These are phyloP conservation scores for Furculomyces boomerangus DNA, from an alignment of 371 early-diverging fungal species.

Conservation along the genomic window DNA sequence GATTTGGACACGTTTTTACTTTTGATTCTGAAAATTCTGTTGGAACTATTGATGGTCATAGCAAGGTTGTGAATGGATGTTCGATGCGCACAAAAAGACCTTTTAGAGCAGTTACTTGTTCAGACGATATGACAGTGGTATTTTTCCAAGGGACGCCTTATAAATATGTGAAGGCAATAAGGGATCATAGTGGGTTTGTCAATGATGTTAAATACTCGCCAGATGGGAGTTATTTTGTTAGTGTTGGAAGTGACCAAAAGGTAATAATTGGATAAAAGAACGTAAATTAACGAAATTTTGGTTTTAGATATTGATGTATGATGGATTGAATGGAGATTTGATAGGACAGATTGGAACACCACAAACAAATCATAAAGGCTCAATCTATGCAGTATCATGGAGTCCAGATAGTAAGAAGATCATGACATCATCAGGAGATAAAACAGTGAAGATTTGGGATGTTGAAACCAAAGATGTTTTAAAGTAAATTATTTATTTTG, in stretches of 20 bases:
- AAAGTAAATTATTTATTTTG: conserved; percentile 4
- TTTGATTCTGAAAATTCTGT: conserved; percentile 80
- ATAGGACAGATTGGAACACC: conserved; percentile 39
- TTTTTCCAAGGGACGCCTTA: conserved; percentile 88
- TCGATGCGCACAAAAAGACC: conserved; percentile 68
- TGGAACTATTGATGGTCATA: conserved; percentile 84
- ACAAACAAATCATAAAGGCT: conserved; percentile 49
- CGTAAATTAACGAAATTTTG: not conserved
- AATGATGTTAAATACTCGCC: conserved; percentile 76
- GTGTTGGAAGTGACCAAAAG: conserved; percentile 58
- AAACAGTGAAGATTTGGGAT: conserved; percentile 88
- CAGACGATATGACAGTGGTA: conserved; percentile 78
- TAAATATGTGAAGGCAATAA: conserved; percentile 48
- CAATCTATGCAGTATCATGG: conserved; percentile 75
- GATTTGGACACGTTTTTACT: conserved; percentile 71
- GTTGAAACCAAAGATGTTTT: conserved; percentile 43
- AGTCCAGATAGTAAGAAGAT: conserved; percentile 59
- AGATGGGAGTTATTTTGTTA: conserved; percentile 61
- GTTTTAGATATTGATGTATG: conserved; percentile 35
- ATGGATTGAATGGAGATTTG: conserved; percentile 76
- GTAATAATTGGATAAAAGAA: no score
- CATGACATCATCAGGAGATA: conserved; percentile 71
- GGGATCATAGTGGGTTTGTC: conserved; percentile 75
- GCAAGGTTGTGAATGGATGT: conserved; percentile 69
- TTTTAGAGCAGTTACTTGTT: conserved; percentile 78